Conservation (phyloP, 73 alveolate genomes). For the Paramecium sexaurelia region DNA sequence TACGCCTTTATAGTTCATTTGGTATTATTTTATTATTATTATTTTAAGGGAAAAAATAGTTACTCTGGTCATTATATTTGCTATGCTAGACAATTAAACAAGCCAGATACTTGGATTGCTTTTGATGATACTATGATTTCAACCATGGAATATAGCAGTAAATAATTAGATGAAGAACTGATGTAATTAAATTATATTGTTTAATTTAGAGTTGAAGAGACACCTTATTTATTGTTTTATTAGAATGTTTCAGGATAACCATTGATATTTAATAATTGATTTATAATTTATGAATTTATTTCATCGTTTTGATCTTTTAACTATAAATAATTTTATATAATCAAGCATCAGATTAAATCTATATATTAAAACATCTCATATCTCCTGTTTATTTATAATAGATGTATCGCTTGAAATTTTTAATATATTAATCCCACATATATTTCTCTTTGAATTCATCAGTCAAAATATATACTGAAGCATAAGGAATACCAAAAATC, state of each 20-base stretch:
- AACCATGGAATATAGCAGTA: not conserved
- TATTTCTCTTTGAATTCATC: conserved; percentile 8
- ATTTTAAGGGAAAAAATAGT: conserved; percentile 19
- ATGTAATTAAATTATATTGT: not conserved
- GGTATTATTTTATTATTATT: not conserved
- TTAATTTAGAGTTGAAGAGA: not conserved
- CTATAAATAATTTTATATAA: not conserved
- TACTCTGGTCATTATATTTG: conserved; percentile 37
- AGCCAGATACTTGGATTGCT: conserved; percentile 33
- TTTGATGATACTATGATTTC: conserved; percentile 55
- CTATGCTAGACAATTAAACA: conserved; percentile 12
- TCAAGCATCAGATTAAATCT: not conserved
- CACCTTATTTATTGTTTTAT: not conserved
- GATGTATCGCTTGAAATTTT: not conserved
- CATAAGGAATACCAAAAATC: not conserved
- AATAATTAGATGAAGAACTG: conserved; percentile 7
- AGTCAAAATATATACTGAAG: not conserved
- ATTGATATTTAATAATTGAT: conserved; percentile 1
- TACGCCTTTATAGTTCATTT: conserved; percentile 52
- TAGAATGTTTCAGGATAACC: not conserved
- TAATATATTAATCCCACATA: conserved; percentile 2
- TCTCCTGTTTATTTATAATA: not conserved
- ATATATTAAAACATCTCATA: not conserved
- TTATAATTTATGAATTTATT: not conserved
- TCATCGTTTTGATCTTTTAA: too few species aligned